Conservation (phyloP, 441 rosid genomes). For the Brassica balearica region DNA sequence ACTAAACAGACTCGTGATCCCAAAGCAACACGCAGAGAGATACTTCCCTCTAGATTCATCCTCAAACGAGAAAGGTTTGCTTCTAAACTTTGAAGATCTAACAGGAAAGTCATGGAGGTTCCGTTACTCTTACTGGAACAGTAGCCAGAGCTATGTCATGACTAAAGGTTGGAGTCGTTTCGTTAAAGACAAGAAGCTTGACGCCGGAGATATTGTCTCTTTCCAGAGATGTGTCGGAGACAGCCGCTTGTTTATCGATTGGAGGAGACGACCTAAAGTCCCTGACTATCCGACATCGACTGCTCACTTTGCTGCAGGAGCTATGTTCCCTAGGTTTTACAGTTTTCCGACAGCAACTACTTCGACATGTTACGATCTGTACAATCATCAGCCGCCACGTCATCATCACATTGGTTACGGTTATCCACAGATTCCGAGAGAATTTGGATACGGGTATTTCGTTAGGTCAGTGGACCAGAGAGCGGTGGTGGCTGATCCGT, state of each 20-base stretch:
- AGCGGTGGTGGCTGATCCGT: slow-evolving; percentile 48
- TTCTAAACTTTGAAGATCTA: slow-evolving; percentile 85
- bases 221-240: slow-evolving; percentile 86
- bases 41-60: slow-evolving; percentile 86
- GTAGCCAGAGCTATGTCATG: slow-evolving; percentile 99
- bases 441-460: slow-evolving; percentile 47
- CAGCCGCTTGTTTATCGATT: slow-evolving; percentile 73
- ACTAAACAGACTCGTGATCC: slow-evolving; percentile 89
- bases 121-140: slow-evolving; percentile 97
- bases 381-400: slow-evolving; percentile 37
- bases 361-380: slow-evolving; percentile 39
- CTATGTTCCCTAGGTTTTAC: slow-evolving; percentile 68
- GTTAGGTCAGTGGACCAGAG: slow-evolving; percentile 52
- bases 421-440: slow-evolving; percentile 38
- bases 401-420: slow-evolving; percentile 27
- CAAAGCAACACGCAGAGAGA: slow-evolving; percentile 95
- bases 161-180: slow-evolving; percentile 99
- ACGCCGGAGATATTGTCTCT: slow-evolving; percentile 90
- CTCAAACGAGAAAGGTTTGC: slow-evolving; percentile 78
- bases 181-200: slow-evolving; percentile 96
- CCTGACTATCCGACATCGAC: slow-evolving; percentile 49
- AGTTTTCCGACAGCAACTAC: slow-evolving; percentile 40
- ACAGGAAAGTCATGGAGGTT: slow-evolving; percentile 91
- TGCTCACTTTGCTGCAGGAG: slow-evolving; percentile 46
- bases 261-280: slow-evolving; percentile 77